Percentiles rank a stretch among this genome's conserved stretches.
phyloP scores from a whole-genome alignment of 2,329 filamentous ascomycete species.

The Xylariales sp. region DNA sequence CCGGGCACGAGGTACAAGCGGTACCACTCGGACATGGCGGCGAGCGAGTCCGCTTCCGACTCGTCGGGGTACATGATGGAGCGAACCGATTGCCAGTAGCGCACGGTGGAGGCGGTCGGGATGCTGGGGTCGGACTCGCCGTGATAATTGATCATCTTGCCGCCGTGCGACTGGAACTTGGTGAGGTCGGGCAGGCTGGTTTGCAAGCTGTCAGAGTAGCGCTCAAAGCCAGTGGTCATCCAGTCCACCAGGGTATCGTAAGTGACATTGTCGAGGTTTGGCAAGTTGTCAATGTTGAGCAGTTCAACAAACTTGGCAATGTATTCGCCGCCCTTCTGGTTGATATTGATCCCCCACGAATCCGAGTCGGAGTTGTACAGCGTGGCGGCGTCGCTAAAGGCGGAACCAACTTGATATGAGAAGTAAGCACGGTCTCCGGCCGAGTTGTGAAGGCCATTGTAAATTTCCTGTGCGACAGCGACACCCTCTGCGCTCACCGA shows the following conservation, averaged over 20 bases:
- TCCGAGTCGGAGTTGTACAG: constrained; percentile 22
- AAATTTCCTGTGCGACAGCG: constrained; percentile 23
- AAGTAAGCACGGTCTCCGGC: constrained; percentile 26
- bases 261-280: constrained; percentile 38
- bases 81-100: constrained; percentile 51
- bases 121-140: constrained; percentile 51
- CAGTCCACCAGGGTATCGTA: constrained; percentile 50
- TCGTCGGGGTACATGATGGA: constrained; percentile 41
- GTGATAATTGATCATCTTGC: constrained; percentile 55
- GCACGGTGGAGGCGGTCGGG: constrained; percentile 48
- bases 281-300: constrained; percentile 31
- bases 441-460: constrained; percentile 25
- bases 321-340: constrained; percentile 24
- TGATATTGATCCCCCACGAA: constrained; percentile 23
- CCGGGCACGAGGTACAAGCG: constrained; percentile 50
- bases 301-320: constrained; percentile 35
- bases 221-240: constrained; percentile 36
- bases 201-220: constrained; percentile 24
- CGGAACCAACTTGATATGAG: constrained; percentile 23
- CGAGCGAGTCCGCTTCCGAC: constrained; percentile 29
- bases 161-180: constrained; percentile 41
- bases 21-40: constrained; percentile 47
- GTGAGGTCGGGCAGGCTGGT: constrained; percentile 50
- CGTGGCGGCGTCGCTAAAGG: constrained; percentile 23
- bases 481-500: constrained; percentile 25